Evolutionary conservation across 2,329 filamentous ascomycete species (phyloP).

Genomic region (Xylaria polymorpha): DNA sequence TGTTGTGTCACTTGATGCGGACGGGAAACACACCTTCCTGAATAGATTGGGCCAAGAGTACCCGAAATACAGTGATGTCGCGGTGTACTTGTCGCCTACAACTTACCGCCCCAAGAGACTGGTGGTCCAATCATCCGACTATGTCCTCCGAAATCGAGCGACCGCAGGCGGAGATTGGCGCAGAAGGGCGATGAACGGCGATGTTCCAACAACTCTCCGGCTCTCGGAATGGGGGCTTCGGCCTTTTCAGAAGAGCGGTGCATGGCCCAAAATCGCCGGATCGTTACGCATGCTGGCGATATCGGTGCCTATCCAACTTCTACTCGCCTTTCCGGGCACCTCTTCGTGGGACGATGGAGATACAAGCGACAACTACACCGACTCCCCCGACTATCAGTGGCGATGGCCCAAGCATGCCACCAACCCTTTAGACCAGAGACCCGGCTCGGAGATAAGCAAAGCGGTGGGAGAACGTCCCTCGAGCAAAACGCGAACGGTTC

Average conservation of each 20-base stretch:
- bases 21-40: slow-evolving; percentile 40
- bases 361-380: slow-evolving; percentile 38
- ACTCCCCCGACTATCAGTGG: slow-evolving; percentile 44
- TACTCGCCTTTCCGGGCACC: slow-evolving; percentile 36
- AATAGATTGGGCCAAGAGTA: slow-evolving; percentile 41
- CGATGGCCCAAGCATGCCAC: slow-evolving; percentile 45
- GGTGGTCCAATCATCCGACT: slow-evolving; percentile 40
- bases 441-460: slow-evolving; percentile 11
- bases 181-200: slow-evolving; percentile 39
- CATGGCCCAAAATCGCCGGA: slow-evolving; percentile 30
- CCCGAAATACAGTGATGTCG: slow-evolving; percentile 43
- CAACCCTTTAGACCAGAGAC: slow-evolving; percentile 43
- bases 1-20: slow-evolving; percentile 17
- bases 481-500: slow-evolving; percentile 25
- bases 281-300: slow-evolving; percentile 37
- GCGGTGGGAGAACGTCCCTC: slow-evolving; percentile 18
- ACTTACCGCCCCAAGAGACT: slow-evolving; percentile 41
- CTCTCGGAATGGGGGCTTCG: slow-evolving; percentile 40
- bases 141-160: slow-evolving; percentile 34
- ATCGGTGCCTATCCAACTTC: slow-evolving; percentile 41
- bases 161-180: slow-evolving; percentile 41
- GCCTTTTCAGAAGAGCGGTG: slow-evolving; percentile 31
- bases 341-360: slow-evolving; percentile 40
- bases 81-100: slow-evolving; percentile 46
- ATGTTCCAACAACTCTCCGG: slow-evolving; percentile 39